phyloP scores from a whole-genome alignment of 805 yeast species.

The Cyberlindnera meyerae region DNA sequence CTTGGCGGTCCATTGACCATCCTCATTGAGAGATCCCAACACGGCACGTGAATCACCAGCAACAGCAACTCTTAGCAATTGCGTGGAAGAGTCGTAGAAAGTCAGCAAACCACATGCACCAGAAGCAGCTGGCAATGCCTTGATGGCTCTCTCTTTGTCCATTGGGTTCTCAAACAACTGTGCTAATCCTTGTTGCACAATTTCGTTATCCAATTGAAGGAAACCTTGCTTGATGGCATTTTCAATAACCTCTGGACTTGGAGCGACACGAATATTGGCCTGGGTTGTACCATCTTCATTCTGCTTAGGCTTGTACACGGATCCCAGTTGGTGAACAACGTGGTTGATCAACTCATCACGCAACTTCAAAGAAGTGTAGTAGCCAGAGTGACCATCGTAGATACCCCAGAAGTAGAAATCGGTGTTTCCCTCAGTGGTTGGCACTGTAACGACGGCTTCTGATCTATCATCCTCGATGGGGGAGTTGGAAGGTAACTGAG shows the following conservation, averaged over 20 bases:
- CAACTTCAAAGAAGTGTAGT: conserved; percentile 84
- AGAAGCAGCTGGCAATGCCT: conserved; percentile 86
- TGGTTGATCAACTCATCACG: conserved; percentile 71
- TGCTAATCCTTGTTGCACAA: conserved; percentile 71
- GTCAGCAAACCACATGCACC: conserved; percentile 93
- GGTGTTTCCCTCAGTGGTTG: conserved; percentile 39
- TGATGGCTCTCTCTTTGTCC: conserved; percentile 47
- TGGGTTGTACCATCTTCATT: conserved; percentile 34
- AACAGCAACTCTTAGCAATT: conserved; percentile 79
- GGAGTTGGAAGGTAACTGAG: conserved; percentile 85
- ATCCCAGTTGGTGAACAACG: conserved; percentile 73
- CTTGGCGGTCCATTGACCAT: conserved; percentile 79
- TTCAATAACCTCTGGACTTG: conserved; percentile 66
- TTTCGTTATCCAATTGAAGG: conserved; percentile 75
- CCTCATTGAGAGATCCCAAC: conserved; percentile 61
- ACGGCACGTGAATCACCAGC: conserved; percentile 96
- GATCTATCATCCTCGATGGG: conserved; percentile 94
- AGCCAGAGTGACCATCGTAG: conserved; percentile 96
- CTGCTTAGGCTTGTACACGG: conserved; percentile 53
- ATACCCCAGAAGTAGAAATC: conserved; percentile 96
- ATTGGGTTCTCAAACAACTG: conserved; percentile 63
- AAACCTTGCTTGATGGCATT: conserved; percentile 79
- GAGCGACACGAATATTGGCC: conserved; percentile 46
- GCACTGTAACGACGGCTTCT: conserved; percentile 73
- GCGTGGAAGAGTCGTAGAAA: conserved; percentile 74